phyloP scores from a whole-genome alignment of 768 basidiomycete genomes.

The Podaxis sp. region DNA sequence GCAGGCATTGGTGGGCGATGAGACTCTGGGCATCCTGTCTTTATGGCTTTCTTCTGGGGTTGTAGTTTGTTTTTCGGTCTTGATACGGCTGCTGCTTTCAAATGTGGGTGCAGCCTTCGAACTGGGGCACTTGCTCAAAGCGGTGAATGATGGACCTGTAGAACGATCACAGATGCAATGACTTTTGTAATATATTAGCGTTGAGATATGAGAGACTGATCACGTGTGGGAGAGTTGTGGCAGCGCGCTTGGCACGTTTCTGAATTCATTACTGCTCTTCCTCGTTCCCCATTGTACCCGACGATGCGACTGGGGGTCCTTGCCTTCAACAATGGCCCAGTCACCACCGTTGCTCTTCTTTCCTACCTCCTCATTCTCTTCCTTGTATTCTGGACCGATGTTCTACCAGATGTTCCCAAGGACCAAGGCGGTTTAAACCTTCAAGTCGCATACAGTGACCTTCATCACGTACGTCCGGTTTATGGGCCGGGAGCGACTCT shows the following conservation, averaged over 20 bases:
- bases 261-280: neutral
- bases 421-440: conserved; percentile 13
- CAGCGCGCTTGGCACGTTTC: neutral
- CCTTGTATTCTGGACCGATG: conserved; percentile 15
- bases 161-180: no score
- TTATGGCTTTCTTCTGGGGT: neutral
- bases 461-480: conserved; percentile 15
- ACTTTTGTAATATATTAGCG: neutral
- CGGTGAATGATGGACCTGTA: no score
- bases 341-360: conserved; percentile 10
- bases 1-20: neutral
- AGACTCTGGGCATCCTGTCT: neutral
- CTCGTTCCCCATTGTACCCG: neutral
- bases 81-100: neutral
- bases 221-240: neutral
- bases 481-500: neutral
- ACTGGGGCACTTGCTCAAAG: neutral
- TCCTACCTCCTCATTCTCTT: conserved; percentile 12
- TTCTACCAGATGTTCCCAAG: conserved; percentile 13
- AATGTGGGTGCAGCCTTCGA: neutral
- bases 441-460: conserved; percentile 13
- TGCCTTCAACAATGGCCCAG: conserved; percentile 10
- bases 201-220: neutral
- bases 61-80: neutral
- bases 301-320: conserved; percentile 4